Conservation (phyloP, 768 basidiomycete genomes). For the Calocera viscosa region DNA sequence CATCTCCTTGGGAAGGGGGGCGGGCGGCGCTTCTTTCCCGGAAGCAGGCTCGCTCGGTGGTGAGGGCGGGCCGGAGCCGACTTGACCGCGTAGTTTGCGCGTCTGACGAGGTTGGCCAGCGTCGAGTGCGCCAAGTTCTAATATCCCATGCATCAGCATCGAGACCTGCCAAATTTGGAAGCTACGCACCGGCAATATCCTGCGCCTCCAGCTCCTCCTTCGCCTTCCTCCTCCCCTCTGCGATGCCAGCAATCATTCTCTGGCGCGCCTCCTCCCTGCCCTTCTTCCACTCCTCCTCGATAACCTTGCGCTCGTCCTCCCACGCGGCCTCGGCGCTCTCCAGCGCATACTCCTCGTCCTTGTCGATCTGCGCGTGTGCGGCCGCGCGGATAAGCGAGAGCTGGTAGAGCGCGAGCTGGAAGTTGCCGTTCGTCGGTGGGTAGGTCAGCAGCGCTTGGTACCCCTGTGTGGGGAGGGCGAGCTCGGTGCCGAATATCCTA, state of each 20-base stretch:
- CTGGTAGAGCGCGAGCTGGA: conserved; percentile 60
- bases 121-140: not conserved
- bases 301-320: conserved; percentile 62
- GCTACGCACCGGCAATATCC: conserved; percentile 57
- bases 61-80: conserved; percentile 58
- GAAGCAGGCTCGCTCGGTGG: conserved; percentile 49
- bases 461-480: not conserved
- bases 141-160: no score
- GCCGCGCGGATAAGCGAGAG: conserved; percentile 66
- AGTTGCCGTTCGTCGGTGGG: conserved; percentile 53
- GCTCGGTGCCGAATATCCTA: conserved; percentile 2
- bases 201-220: conserved; percentile 84
- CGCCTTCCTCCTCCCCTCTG: conserved; percentile 64
- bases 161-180: no score
- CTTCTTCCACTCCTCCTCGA: conserved; percentile 71
- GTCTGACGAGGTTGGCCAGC: conserved; percentile 30
- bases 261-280: conserved; percentile 66
- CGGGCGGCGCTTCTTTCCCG: conserved; percentile 20
- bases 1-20: not conserved
- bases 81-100: conserved; percentile 70
- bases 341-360: conserved; percentile 56
- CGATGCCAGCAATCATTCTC: conserved; percentile 68
- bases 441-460: conserved; percentile 8
- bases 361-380: conserved; percentile 48
- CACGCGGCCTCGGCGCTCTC: conserved; percentile 58